Percentiles rank a stretch among this genome's conserved stretches.
Conservation (phyloP, 2,329 filamentous ascomycete species). For the Tolypocladium amazonense region DNA sequence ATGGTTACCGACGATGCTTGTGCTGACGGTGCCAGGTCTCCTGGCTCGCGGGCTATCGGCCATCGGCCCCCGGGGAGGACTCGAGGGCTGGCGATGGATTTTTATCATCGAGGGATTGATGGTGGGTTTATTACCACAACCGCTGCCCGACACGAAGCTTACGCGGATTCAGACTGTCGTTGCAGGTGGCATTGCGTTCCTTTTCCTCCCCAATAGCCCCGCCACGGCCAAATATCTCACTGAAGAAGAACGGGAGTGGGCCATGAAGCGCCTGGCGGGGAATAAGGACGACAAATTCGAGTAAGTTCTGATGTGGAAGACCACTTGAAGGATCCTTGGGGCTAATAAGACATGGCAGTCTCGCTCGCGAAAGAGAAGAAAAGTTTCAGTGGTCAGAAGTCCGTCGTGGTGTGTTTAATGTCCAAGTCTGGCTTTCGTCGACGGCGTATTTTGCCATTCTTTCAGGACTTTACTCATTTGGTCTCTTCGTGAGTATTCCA, state of each 20-base stretch:
- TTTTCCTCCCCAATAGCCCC: slow-evolving; percentile 45
- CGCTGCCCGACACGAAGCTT: slow-evolving; percentile 2
- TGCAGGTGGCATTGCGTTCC: slow-evolving; percentile 38
- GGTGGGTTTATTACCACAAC: slow-evolving; percentile 17
- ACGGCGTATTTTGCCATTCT: slow-evolving; percentile 50
- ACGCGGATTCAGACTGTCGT: slow-evolving; percentile 34
- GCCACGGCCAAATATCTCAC: slow-evolving; percentile 43
- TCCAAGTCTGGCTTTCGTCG: slow-evolving; percentile 54
- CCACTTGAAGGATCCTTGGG: no score
- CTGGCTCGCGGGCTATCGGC: slow-evolving; percentile 49
- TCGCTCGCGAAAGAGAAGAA: slow-evolving; percentile 26
- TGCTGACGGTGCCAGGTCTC: slow-evolving; percentile 17
- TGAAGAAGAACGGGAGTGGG: slow-evolving; percentile 38
- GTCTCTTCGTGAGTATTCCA: slow-evolving; percentile 43
- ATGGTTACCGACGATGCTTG: neutral
- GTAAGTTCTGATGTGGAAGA: slow-evolving; percentile 13
- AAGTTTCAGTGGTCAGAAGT: slow-evolving; percentile 52
- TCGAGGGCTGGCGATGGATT: slow-evolving; percentile 52
- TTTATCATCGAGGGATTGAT: slow-evolving; percentile 49
- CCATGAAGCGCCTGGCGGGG: slow-evolving; percentile 30
- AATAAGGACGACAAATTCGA: slow-evolving; percentile 23
- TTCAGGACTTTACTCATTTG: slow-evolving; percentile 51
- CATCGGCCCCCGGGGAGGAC: slow-evolving; percentile 43
- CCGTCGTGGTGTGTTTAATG: slow-evolving; percentile 44
- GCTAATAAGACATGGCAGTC: neutral